Evolutionary conservation across 2,329 filamentous ascomycete species (phyloP), one percentile per base, ranked within the genome.

Genomic region (Cercospora sojina): DNA sequence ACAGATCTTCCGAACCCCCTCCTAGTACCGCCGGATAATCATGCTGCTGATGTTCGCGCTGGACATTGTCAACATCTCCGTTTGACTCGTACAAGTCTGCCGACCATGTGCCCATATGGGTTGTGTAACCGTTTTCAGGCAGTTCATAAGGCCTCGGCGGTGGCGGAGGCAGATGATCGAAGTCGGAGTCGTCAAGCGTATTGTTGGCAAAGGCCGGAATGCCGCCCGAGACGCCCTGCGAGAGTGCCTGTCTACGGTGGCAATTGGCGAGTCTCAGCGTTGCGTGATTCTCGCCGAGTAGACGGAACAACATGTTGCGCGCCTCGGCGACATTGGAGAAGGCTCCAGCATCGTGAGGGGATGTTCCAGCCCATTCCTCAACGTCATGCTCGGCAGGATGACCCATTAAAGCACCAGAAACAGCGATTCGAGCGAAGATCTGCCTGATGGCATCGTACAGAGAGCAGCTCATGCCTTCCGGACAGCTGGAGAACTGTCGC

Each of bases 361-460:
- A 62, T 25, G 27, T 35, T 6, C 59, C 43, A 47, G 35, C 29
- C 59, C 59, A 62, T 55, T 62, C 41, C n/a, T 31, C 59, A 8
- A 62, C 18, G 13, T 62, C 41, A 27, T 62, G 59, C 47, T 62
- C 59, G 5, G 59, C 59, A 3, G 59, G 59, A 23, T 62, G 59
- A 2, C 70, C 71, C 23, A 68, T 68, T 13, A 68, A 35, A 20
- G 67, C 67, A 29, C 69, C 67, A 16, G 69, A 60, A 1, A 71
- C 67, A 20, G 65, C 59, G 25, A 73, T 64, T 16, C 72, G 70
- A 10, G 32, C 64, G 32, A 72, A 71, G 18, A 70, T 69, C 12
- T 62, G 41, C 25, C 61, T 65, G 51, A 72, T 60, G 7, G 35
- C 65, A 13, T 31, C 13, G 20, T 70, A 65, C 38, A 68, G 23